A percentile compares a stretch with the other conserved stretches of the same genome.
phyloP scores from a whole-genome alignment of 257 asterid genomes.

The Primulina huaijiensis region DNA sequence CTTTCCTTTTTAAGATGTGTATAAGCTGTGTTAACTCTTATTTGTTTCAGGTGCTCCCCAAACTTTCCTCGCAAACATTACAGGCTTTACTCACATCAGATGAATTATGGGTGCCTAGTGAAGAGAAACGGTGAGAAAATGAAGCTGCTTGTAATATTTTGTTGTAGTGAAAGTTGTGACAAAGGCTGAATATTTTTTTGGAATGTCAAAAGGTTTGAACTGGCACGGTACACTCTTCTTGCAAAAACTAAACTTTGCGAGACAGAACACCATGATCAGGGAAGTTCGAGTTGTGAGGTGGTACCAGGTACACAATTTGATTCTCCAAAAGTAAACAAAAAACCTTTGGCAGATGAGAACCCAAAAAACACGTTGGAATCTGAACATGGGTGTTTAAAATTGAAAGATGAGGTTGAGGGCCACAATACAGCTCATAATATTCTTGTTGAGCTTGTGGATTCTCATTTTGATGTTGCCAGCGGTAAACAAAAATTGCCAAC shows the following conservation, averaged over 20 bases:
- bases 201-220: constrained; percentile 61
- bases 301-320: constrained; percentile 34
- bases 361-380: constrained; percentile 40
- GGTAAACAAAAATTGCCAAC: constrained; percentile 41
- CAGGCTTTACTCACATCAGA: constrained; percentile 89
- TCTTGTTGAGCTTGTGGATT: constrained; percentile 67
- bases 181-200: constrained; percentile 18
- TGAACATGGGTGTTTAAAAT: constrained; percentile 39
- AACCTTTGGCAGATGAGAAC: constrained; percentile 40
- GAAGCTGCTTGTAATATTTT: constrained; percentile 21
- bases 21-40: constrained; percentile 23
- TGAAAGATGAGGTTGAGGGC: constrained; percentile 53
- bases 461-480: constrained; percentile 39
- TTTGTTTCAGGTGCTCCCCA: constrained; percentile 78
- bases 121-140: constrained; percentile 79
- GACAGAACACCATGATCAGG: constrained; percentile 49
- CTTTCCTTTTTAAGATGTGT: constrained; percentile 10
- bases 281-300: constrained; percentile 44
- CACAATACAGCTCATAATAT: constrained; percentile 52
- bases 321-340: constrained; percentile 41
- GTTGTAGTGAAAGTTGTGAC: constrained; percentile 19
- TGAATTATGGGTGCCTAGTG: constrained; percentile 91
- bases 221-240: constrained; percentile 68
- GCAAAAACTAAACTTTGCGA: constrained; percentile 56
- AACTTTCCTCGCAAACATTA: constrained; percentile 87